phyloP scores from a whole-genome alignment of 768 basidiomycete genomes.

The Amyloporia xantha region DNA sequence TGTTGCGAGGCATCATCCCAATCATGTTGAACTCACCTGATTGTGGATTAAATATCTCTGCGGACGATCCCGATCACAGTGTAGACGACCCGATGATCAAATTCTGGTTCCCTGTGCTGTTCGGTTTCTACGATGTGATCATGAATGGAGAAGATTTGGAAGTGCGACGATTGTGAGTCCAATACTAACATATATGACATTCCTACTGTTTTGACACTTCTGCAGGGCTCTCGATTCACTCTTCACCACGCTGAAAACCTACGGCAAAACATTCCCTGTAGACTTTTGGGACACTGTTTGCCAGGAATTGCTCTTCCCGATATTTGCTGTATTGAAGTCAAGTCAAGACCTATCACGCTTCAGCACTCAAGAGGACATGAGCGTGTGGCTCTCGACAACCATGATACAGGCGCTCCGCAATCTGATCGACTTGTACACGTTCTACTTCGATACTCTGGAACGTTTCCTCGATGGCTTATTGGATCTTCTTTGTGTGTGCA shows the following conservation, averaged over 20 bases:
- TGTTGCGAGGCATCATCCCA: slow-evolving; percentile 90
- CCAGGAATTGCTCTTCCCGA: slow-evolving; percentile 94
- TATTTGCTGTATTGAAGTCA: slow-evolving; percentile 92
- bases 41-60: slow-evolving; percentile 35
- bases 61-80: slow-evolving; percentile 25
- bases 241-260: slow-evolving; percentile 87
- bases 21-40: slow-evolving; percentile 86
- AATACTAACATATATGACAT: background rate
- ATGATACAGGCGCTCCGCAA: slow-evolving; percentile 98
- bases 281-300: slow-evolving; percentile 99
- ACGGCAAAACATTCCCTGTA: slow-evolving; percentile 77
- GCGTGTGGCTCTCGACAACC: slow-evolving; percentile 97
- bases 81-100: slow-evolving; percentile 86
- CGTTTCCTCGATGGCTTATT: slow-evolving; percentile 89
- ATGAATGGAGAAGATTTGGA: slow-evolving; percentile 99
- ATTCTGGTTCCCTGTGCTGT: slow-evolving; percentile 95
- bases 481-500: slow-evolving; percentile 91
- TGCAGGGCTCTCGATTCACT: slow-evolving; percentile 91
- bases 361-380: slow-evolving; percentile 97
- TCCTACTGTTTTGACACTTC: background rate
- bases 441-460: slow-evolving; percentile 88
- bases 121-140: slow-evolving; percentile 99
- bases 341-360: slow-evolving; percentile 90
- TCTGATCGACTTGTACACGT: slow-evolving; percentile 92
- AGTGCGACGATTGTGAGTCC: slow-evolving; percentile 85